A percentile compares a stretch with the other conserved stretches of the same genome.
Evolutionary conservation across 1,139 yeast species (phyloP).

Genomic region (Yamadazyma membranifaciens): DNA sequence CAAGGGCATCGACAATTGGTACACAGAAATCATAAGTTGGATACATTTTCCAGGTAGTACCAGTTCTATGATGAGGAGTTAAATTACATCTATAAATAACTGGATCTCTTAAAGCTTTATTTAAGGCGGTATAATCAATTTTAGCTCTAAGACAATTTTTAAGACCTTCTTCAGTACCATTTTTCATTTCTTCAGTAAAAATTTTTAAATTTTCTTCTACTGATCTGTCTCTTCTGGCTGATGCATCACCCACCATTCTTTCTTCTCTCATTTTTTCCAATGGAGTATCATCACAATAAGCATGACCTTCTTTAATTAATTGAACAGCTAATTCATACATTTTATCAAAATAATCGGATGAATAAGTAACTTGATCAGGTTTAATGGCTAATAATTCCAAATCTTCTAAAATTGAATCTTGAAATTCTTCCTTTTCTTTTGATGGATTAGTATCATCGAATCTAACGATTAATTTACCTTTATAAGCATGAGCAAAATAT

Average conservation of each 20-base stretch:
- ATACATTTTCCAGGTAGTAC: conserved; percentile 86
- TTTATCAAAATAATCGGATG: conserved; percentile 87
- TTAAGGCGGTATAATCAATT: conserved; percentile 82
- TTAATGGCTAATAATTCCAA: conserved; percentile 83
- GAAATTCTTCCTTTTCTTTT: conserved; percentile 90
- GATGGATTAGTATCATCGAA: conserved; percentile 97
- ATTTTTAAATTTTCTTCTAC: conserved; percentile 86
- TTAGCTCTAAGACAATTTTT: conserved; percentile 93
- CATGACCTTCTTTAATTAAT: conserved; percentile 90
- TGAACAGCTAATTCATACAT: conserved; percentile 85
- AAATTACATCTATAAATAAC: conserved; percentile 94
- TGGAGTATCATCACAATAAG: conserved; percentile 95
- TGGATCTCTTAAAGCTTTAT: conserved; percentile 95
- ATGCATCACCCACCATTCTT: conserved; percentile 91
- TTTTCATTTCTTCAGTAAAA: conserved; percentile 86
- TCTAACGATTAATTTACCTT: conserved; percentile 91
- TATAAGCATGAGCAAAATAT: conserved; percentile 89
- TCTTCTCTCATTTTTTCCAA: conserved; percentile 95
- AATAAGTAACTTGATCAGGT: conserved; percentile 82
- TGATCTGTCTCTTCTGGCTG: conserved; percentile 84
- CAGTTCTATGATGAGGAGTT: conserved; percentile 97
- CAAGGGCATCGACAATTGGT: conserved; percentile 90
- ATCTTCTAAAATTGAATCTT: conserved; percentile 90
- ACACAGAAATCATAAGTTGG: conserved; percentile 99
- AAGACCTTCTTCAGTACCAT: conserved; percentile 87